These are phyloP conservation scores for Colletotrichum sp. DNA, from an alignment of 2,329 filamentous ascomycete genomes.

Conservation along the genomic window DNA sequence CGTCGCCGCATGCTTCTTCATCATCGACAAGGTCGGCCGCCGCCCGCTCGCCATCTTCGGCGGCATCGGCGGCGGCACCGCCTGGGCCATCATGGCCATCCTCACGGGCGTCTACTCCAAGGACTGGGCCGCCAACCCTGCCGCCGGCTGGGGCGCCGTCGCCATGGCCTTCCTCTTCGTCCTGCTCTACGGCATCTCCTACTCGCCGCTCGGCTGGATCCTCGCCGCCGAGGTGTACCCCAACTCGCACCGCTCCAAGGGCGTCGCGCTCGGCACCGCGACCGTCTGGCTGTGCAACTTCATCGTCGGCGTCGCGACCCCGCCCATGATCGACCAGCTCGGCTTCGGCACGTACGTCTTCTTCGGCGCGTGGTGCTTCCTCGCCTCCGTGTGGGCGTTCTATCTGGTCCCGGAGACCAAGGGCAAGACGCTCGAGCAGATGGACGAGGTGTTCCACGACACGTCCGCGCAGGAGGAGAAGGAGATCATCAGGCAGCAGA, in stretches of 20 bases:
- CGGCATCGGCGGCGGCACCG: conserved; percentile 27
- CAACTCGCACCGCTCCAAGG: conserved; percentile 17
- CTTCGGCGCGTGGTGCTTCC: conserved; percentile 59
- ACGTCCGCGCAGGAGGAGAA: conserved; percentile 10
- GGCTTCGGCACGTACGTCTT: conserved; percentile 60
- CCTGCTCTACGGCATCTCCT: conserved; percentile 35
- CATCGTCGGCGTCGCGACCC: conserved; percentile 45
- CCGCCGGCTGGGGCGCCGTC: not conserved
- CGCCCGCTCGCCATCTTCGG: conserved; percentile 32
- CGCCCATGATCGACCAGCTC: conserved; percentile 56
- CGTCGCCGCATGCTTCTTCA: conserved; percentile 28
- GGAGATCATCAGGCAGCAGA: conserved; percentile 12
- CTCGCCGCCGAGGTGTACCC: conserved; percentile 1
- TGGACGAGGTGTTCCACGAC: conserved; percentile 47
- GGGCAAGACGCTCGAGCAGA: conserved; percentile 60
- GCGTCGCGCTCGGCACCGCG: conserved; percentile 32
- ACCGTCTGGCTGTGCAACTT: conserved; percentile 63
- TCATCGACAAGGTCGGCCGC: conserved; percentile 50
- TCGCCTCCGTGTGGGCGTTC: conserved; percentile 53
- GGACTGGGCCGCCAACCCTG: not conserved
- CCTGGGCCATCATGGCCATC: conserved; percentile 11
- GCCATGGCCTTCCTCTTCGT: conserved; percentile 29
- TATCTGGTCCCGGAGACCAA: conserved; percentile 65
- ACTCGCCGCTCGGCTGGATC: conserved; percentile 15
- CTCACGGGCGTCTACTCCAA: conserved; percentile 3